A percentile compares a stretch with the other conserved stretches of the same genome.
These are phyloP conservation scores for Teratosphaeria viscida DNA, from an alignment of 2,329 filamentous ascomycete species.

Conservation along the genomic window DNA sequence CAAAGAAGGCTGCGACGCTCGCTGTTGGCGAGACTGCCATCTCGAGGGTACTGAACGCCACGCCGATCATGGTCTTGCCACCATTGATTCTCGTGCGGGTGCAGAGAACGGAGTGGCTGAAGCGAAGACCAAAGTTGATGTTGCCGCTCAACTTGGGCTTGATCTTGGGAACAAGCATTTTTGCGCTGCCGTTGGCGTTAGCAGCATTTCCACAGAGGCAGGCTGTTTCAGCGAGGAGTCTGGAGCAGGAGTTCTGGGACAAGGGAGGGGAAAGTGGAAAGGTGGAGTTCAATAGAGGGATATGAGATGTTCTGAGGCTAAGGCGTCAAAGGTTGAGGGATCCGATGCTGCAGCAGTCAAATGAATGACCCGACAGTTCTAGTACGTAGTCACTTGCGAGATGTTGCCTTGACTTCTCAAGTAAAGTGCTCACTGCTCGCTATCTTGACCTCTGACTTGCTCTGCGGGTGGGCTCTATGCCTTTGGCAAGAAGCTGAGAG, in stretches of 20 bases:
- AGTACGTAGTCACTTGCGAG: background rate
- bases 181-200: conserved; percentile 79
- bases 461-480: too few relatives aligned
- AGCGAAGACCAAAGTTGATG: conserved; percentile 63
- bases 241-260: conserved; percentile 82
- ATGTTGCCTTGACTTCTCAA: background rate
- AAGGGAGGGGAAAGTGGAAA: conserved; percentile 67
- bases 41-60: conserved; percentile 84
- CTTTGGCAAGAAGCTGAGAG: too few relatives aligned
- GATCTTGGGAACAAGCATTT: conserved; percentile 77
- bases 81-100: conserved; percentile 75
- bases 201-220: conserved; percentile 90
- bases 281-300: conserved; percentile 95
- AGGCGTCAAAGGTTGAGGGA: background rate
- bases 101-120: conserved; percentile 75
- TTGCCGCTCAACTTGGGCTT: conserved; percentile 76
- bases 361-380: background rate
- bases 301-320: conserved; percentile 41
- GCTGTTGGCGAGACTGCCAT: conserved; percentile 90
- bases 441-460: too few relatives aligned
- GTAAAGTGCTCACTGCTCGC: background rate
- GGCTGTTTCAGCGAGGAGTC: conserved; percentile 58
- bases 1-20: conserved; percentile 73
- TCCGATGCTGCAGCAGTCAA: background rate
- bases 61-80: conserved; percentile 93